Conservation (phyloP, 2,329 filamentous ascomycete species). For the Penicillium sclerotiorum region DNA sequence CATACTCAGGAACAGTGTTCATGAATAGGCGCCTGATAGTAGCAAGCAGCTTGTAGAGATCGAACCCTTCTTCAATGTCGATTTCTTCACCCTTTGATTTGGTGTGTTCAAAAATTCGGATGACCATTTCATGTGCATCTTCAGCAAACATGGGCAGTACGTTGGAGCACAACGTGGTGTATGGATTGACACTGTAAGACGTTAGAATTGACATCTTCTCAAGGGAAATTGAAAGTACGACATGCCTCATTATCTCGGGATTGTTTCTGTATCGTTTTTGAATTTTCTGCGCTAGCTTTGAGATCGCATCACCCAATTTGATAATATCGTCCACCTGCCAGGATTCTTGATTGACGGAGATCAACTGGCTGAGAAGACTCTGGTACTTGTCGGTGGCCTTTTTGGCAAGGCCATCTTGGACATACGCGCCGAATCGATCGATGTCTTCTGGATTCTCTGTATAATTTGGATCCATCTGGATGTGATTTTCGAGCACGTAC, state of each 20-base stretch:
- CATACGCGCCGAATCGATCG: constrained; percentile 70
- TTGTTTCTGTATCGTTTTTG: constrained; percentile 90
- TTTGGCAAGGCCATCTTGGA: constrained; percentile 71
- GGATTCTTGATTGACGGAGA: constrained; percentile 76
- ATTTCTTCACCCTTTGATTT: constrained; percentile 73
- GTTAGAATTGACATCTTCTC: constrained; percentile 20
- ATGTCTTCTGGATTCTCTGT: constrained; percentile 69
- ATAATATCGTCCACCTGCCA: constrained; percentile 94
- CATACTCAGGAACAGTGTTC: constrained; percentile 67
- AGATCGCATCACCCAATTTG: constrained; percentile 80
- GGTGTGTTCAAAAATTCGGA: constrained; percentile 74
- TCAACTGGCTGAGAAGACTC: constrained; percentile 73
- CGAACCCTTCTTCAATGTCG: constrained; percentile 88
- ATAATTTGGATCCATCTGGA: constrained; percentile 77
- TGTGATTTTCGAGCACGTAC: constrained; percentile 78
- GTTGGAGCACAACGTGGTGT: constrained; percentile 75
- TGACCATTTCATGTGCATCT: constrained; percentile 82
- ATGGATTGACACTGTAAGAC: constrained; percentile 54
- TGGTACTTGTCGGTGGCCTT: constrained; percentile 81
- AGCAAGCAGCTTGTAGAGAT: constrained; percentile 85
- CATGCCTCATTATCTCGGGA: constrained; percentile 78
- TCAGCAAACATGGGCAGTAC: constrained; percentile 88
- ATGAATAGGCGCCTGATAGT: constrained; percentile 81
- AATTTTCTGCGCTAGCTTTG: constrained; percentile 82
- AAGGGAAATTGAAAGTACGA: constrained; percentile 23